These are phyloP conservation scores for Sphagnum contortum DNA, from an alignment of 225 moss, liverwort and hornwort genomes.

Conservation along the genomic window DNA sequence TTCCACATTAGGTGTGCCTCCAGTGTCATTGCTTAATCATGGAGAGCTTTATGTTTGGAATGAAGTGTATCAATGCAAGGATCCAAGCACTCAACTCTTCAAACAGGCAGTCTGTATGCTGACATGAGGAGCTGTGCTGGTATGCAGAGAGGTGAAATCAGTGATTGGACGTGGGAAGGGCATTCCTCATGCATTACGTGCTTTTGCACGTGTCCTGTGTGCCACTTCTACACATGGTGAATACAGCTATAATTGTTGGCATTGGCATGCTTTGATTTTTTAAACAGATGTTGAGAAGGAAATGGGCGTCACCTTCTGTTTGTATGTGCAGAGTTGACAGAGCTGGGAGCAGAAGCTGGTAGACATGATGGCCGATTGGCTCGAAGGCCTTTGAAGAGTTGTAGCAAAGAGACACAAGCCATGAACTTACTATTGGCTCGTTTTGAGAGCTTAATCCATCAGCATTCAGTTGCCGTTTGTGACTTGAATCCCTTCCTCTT, in stretches of 20 bases:
- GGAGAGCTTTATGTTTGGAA: too few species aligned
- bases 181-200: conserved; percentile 70
- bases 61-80: too few species aligned
- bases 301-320: not conserved
- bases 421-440: conserved; percentile 76
- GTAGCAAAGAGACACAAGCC: conserved; percentile 67
- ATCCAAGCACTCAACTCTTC: too few species aligned
- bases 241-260: not conserved
- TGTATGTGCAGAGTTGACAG: conserved; percentile 49
- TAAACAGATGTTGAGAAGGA: not conserved
- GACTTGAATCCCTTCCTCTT: not conserved
- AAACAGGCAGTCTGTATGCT: not conserved
- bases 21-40: not conserved
- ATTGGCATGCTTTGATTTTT: not conserved
- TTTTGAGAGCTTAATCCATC: conserved; percentile 70
- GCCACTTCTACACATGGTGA: conserved; percentile 69
- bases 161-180: conserved; percentile 78
- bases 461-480: conserved; percentile 65
- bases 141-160: conserved; percentile 75
- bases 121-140: not conserved
- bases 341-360: conserved; percentile 64
- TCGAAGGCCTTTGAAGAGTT: conserved; percentile 60
- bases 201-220: conserved; percentile 86
- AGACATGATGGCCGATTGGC: conserved; percentile 69
- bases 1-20: conserved; percentile 51